Percentiles rank a stretch among this genome's conserved stretches.
phyloP scores from a whole-genome alignment of 345 rosid species.

The Viola odorata region DNA sequence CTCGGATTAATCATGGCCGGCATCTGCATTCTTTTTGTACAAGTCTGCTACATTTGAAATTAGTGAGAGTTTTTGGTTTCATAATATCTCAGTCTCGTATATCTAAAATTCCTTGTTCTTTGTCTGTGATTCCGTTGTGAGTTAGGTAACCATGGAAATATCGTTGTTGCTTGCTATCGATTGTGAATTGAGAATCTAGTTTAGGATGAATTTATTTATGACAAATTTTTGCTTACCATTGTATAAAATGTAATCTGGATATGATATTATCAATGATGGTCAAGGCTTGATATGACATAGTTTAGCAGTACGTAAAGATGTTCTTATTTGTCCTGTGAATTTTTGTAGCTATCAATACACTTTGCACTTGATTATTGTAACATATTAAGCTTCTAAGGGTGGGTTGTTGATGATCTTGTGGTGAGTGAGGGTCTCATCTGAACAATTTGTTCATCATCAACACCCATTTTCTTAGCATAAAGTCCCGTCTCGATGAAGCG shows the following conservation, averaged over 20 bases:
- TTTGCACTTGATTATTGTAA: neutral
- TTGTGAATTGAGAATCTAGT: too few relatives aligned
- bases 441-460: slow-evolving; percentile 61
- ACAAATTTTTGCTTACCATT: too few relatives aligned
- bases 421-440: slow-evolving; percentile 86
- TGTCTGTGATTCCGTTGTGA: neutral
- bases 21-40: slow-evolving; percentile 15
- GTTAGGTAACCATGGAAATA: too few relatives aligned
- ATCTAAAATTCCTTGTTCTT: slow-evolving; percentile 2
- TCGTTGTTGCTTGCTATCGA: too few relatives aligned
- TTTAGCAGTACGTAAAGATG: neutral
- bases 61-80: slow-evolving; percentile 9
- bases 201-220: too few relatives aligned
- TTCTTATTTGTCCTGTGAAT: neutral
- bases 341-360: neutral
- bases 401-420: slow-evolving; percentile 38
- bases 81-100: slow-evolving; percentile 12
- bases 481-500: slow-evolving; percentile 65
- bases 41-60: slow-evolving; percentile 9
- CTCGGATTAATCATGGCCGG: slow-evolving; percentile 2
- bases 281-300: too few relatives aligned
- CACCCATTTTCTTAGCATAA: slow-evolving; percentile 69
- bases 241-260: too few relatives aligned
- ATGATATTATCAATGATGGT: too few relatives aligned
- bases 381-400: neutral